These are phyloP conservation scores for Candida easanensis DNA, from an alignment of 805 yeast genomes.

Conservation along the genomic window DNA sequence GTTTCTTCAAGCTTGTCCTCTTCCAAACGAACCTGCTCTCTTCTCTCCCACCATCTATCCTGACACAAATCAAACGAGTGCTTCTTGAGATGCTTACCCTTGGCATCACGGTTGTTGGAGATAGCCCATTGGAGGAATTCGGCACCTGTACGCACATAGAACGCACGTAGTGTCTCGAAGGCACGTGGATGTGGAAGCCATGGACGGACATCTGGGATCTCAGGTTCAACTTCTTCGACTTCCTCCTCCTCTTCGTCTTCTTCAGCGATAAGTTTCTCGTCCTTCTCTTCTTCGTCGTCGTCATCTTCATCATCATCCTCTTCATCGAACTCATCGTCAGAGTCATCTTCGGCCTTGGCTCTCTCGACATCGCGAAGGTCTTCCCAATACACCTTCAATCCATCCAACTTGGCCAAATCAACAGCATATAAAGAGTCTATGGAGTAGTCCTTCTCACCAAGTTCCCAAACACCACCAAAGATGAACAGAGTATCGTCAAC, in stretches of 20 bases:
- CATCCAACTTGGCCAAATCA: conserved; percentile 84
- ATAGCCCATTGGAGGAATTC: conserved; percentile 91
- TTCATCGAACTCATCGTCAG: conserved; percentile 66
- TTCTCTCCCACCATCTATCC: conserved; percentile 98
- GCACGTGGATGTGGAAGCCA: conserved; percentile 98
- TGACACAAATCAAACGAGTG: conserved; percentile 89
- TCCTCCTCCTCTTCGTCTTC: conserved; percentile 68
- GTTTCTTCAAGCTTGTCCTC: conserved; percentile 88
- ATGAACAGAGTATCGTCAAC: conserved; percentile 80
- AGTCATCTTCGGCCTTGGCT: conserved; percentile 49
- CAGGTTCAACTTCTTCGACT: conserved; percentile 57
- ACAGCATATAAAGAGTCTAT: conserved; percentile 84
- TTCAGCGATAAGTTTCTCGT: conserved; percentile 35
- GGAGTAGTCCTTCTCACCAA: conserved; percentile 79
- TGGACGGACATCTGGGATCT: conserved; percentile 87
- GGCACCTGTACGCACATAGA: conserved; percentile 84
- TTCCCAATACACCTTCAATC: conserved; percentile 88
- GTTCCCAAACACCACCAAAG: conserved; percentile 88
- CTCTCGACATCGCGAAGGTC: conserved; percentile 56
- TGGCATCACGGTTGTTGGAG: conserved; percentile 75
- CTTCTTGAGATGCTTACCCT: conserved; percentile 87
- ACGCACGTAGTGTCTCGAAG: conserved; percentile 78
- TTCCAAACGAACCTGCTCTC: conserved; percentile 83
- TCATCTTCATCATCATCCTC: conserved; percentile 62
- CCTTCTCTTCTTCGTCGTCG: conserved; percentile 51